Percentiles rank a stretch among this genome's conserved stretches.
These are phyloP conservation scores for Ajuga chamaepitys DNA, from an alignment of 257 asterid genomes.

Conservation along the genomic window DNA sequence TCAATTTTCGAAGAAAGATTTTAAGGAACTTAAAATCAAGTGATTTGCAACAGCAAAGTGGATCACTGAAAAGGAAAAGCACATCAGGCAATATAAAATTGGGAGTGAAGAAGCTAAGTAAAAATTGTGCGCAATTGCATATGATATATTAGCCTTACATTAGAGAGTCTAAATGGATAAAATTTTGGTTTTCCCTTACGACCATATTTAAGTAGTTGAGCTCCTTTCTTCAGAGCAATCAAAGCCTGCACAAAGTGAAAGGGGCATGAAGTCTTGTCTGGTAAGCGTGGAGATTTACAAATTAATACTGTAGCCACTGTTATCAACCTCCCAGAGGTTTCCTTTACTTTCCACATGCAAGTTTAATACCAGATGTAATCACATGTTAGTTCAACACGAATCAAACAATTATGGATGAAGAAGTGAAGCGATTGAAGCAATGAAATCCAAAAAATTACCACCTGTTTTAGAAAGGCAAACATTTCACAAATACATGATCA, in stretches of 20 bases:
- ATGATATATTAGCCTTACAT: constrained; percentile 44
- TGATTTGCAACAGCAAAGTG: constrained; percentile 5
- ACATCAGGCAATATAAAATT: not conserved
- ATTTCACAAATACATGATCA: no score
- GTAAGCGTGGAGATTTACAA: constrained; percentile 5
- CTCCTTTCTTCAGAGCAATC: constrained; percentile 79
- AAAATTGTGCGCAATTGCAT: not conserved
- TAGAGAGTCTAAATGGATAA: constrained; percentile 79
- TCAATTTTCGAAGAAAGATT: not conserved
- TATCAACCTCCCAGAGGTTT: not conserved
- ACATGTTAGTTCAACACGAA: not conserved
- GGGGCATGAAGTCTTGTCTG: not conserved
- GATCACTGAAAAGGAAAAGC: not conserved
- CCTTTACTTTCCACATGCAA: not conserved
- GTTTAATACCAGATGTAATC: not conserved
- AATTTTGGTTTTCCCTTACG: constrained; percentile 92
- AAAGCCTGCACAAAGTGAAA: constrained; percentile 46
- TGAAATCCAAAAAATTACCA: not conserved
- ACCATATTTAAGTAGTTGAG: constrained; percentile 84
- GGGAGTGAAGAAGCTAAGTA: constrained; percentile 6
- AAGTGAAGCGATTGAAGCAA: not conserved
- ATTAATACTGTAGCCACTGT: not conserved
- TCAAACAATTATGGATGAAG: not conserved
- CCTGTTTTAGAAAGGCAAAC: no score
- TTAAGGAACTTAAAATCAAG: not conserved